Percentiles rank a stretch among this genome's conserved stretches.
Conservation (phyloP, 2,329 filamentous ascomycete species). For the Biscogniauxia sp. region DNA sequence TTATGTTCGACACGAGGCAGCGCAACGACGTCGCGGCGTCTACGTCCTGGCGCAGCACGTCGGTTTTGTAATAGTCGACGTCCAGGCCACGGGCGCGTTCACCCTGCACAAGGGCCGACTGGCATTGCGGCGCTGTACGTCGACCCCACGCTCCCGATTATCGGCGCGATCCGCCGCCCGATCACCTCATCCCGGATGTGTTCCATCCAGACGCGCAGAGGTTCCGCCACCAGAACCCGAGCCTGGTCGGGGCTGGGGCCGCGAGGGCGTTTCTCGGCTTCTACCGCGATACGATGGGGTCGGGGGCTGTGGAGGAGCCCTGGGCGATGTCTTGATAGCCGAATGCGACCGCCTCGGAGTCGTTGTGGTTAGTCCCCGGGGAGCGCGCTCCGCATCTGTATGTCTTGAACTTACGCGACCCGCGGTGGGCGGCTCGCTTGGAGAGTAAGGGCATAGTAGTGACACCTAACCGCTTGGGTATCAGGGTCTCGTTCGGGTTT, state of each 20-base stretch:
- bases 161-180: constrained; percentile 20
- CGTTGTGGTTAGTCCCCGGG: constrained; percentile 20
- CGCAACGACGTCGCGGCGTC: constrained; percentile 32
- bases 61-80: constrained; percentile 32
- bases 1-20: constrained; percentile 35
- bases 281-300: constrained; percentile 26
- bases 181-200: constrained; percentile 17
- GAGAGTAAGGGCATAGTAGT: not conserved
- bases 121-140: constrained; percentile 32
- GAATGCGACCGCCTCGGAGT: constrained; percentile 23
- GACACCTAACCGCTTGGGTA: not conserved
- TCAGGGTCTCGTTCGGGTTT: not conserved
- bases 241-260: constrained; percentile 22
- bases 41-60: constrained; percentile 34
- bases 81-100: constrained; percentile 23
- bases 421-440: not conserved
- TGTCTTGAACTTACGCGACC: constrained; percentile 21
- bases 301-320: constrained; percentile 24
- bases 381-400: constrained; percentile 31
- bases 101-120: constrained; percentile 34
- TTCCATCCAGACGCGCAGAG: constrained; percentile 26
- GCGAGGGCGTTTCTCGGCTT: constrained; percentile 27
- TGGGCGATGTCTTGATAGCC: constrained; percentile 22
- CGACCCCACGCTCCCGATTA: constrained; percentile 28
- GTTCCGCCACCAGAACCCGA: constrained; percentile 33